phyloP scores from a whole-genome alignment of 1,139 yeast species.

The Pichia sp. region DNA sequence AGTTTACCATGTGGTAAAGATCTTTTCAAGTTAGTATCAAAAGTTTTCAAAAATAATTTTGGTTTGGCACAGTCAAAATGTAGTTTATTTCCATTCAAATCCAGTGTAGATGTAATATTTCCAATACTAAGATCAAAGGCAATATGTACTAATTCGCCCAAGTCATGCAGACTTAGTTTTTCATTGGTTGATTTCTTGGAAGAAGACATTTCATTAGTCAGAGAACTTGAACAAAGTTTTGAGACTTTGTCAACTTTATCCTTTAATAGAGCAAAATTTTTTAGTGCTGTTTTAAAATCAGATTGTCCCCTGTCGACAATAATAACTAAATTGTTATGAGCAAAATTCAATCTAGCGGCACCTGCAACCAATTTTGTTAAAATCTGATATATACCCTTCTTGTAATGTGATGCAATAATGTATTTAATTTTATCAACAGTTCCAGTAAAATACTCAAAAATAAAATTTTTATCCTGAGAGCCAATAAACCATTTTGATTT shows the following conservation, averaged over 20 bases:
- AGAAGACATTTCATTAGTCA: too few relatives aligned
- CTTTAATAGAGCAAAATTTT: constrained; percentile 5
- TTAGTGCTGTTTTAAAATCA: constrained; percentile 9
- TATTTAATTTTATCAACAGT: constrained; percentile 14
- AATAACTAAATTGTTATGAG: constrained; percentile 18
- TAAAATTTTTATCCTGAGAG: constrained; percentile 12
- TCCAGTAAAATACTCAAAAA: constrained; percentile 15
- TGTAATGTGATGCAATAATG: constrained; percentile 1
- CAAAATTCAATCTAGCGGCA: constrained; percentile 19
- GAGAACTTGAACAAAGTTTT: background rate
- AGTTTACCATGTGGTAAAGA: constrained; percentile 37
- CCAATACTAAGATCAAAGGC: constrained; percentile 4
- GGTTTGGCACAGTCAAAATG: constrained; percentile 16
- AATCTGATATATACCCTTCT: constrained; percentile 5
- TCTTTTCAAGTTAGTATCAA: constrained; percentile 15
- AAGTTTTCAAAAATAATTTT: constrained; percentile 16
- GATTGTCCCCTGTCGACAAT: constrained; percentile 15
- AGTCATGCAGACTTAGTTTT: background rate
- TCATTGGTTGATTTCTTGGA: background rate
- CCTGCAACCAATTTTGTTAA: constrained; percentile 15
- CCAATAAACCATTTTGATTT: constrained; percentile 9
- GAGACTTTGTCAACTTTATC: constrained; percentile 1
- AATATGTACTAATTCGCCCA: constrained; percentile 4
- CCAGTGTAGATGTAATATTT: background rate
- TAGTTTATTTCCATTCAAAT: constrained; percentile 13